Evolutionary conservation across 2,329 filamentous ascomycete species (phyloP), one percentile per base, ranked within the genome.

Genomic region (Alternaria triticina): DNA sequence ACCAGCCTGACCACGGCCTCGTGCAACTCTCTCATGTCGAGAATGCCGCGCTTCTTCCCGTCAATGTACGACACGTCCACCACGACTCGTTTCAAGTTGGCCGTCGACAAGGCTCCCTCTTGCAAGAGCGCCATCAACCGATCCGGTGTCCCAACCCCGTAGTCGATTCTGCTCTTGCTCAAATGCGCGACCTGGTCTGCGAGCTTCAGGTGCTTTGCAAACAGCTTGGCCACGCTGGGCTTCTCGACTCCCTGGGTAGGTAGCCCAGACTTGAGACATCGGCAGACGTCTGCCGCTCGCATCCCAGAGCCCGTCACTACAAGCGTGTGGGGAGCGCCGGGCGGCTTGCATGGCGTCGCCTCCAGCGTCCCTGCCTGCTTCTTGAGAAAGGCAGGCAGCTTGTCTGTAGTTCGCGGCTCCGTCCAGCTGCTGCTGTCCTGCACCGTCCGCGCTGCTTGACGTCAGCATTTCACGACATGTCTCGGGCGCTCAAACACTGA

Each of bases 171-270:
- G 57, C 90, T 84, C 66, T 84, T 87, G 73, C 91, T 86, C 45
- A 97, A 88, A 76, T 91, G 92, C 62, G 90, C 86, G 56, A 94
- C 88, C 33, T 94, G 92, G 73, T 98, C 95, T 57, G 92, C 88
- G 11, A 99, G 82, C 82, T 99, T 99, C 84, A 99, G 97, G 79
- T 99, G 96, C 80, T 99, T 99, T 30, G 96, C 95, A 80, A 99
- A 99, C 77, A 99, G 84, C 80, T 99, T 99, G 3, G 92, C 91
- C 2, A 99, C 90, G 49, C 88, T 86, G 54, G 87, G 89, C 9
- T 93, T 89, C 78, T 96, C 93, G 56, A 78, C 60, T 22, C 76
- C 77, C 54, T 78, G 70, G 52, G 75, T 75, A 6, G 77, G 75
- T 11, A 79, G 66, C 6, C 76, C 77, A 10, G 86, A 90, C 76